Evolutionary conservation across 257 asterid species (phyloP), one percentile per base, ranked within the genome.

Genomic region (Fraxinus anomala): DNA sequence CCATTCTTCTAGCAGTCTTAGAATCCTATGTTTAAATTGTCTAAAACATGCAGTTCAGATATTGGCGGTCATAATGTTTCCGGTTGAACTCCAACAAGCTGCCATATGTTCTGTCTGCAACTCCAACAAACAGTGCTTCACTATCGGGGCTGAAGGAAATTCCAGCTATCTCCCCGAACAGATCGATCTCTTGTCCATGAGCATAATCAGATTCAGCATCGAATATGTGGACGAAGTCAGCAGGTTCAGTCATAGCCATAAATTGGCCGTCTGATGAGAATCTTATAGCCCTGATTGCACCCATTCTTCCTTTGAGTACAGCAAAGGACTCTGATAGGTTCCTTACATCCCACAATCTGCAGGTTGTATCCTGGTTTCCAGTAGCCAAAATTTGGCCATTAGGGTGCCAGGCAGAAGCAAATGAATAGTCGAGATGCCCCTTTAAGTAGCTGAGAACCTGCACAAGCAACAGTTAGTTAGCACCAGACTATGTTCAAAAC

Each of bases 341-440:
- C 73, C 98, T 86, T 59, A 90, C 73, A 67, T 92, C 97, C 98
- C 98, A 91, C 68, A 93, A 73, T 70, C 98, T 82, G 89, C 98
- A 91, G 19, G 96, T 91, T 0, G 90, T 90, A 76, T 93, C 98
- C 81, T 93, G 96, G 82, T 93, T 93, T 44, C 98, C 98, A 0
- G 98, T 93, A 9, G 98, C 98, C 21, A 93, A 82, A 47, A 90
- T 84, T 61, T 47, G 83, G 1, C 97, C 98, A 39, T 88, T 86
- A 0, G 97, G 98, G 79, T 93, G 94, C 98, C 98, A 93, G 13
- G 98, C 96, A 0, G 98, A 93, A 6, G 98, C 80, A 73, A 91
- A 93, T 5, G 93, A 89, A 63, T 92, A 90, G 83, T 92, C 97
- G 34, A 85, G 73, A 72, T 90, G 96, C 34, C 97, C 98, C 84